Evolutionary conservation across 495 filamentous ascomycete genomes (phyloP).

Genomic region (Podospora conica): DNA sequence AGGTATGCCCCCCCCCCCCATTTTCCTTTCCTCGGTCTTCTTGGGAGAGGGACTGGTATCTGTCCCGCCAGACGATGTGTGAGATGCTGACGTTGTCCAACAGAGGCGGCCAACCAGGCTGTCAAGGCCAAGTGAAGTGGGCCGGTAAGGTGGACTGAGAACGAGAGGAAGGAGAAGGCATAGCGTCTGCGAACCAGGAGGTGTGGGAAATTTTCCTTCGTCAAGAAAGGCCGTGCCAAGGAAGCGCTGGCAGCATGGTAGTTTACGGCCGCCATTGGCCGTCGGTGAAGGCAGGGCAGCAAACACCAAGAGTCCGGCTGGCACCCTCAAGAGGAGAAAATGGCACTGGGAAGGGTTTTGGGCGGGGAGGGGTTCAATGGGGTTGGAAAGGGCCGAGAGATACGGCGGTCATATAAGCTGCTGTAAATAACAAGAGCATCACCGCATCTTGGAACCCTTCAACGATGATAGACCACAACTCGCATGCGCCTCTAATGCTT

Average conservation of each 20-base stretch:
- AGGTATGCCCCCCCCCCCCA: slow-evolving; percentile 50
- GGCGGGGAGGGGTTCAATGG: background rate
- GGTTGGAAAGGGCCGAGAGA: background rate
- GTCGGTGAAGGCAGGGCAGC: background rate
- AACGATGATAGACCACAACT: background rate
- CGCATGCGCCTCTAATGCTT: background rate
- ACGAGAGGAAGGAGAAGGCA: background rate
- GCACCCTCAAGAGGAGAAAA: background rate
- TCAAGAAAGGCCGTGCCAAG: background rate
- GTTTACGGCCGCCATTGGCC: background rate
- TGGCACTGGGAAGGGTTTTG: background rate
- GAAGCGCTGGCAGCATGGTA: background rate
- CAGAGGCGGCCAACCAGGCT: slow-evolving; percentile 13
- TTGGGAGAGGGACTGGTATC: background rate
- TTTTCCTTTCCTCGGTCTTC: no score
- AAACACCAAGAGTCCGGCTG: background rate
- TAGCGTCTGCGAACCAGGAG: background rate
- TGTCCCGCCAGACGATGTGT: background rate
- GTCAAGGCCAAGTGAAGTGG: slow-evolving; percentile 12
- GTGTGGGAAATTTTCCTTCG: background rate
- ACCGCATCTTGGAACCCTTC: background rate
- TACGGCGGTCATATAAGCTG: background rate
- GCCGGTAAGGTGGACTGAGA: background rate
- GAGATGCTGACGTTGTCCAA: background rate
- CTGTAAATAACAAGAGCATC: background rate